Conservation (phyloP, 148 eudicot species). For the Pharnaceum exiguum region DNA sequence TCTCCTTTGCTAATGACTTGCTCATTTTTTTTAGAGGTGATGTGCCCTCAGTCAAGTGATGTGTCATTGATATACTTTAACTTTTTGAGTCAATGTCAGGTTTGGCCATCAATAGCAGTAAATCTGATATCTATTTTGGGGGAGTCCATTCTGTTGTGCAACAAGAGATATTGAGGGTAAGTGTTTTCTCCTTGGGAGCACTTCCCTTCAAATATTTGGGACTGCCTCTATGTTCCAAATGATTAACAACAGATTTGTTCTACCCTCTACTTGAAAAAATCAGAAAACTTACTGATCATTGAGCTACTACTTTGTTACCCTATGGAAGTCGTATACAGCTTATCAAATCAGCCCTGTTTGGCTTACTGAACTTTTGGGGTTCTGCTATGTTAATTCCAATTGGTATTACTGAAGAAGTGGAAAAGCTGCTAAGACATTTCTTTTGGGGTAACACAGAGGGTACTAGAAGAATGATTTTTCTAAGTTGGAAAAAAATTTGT, state of each 20-base stretch:
- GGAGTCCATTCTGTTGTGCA: background rate
- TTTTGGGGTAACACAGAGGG: too few relatives aligned
- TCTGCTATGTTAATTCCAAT: too few relatives aligned
- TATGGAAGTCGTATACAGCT: too few relatives aligned
- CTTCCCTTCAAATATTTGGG: background rate
- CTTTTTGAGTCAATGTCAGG: background rate
- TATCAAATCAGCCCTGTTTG: too few relatives aligned
- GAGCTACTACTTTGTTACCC: too few relatives aligned
- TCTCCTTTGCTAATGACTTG: background rate
- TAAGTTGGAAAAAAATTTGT: too few relatives aligned
- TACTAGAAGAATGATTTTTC: too few relatives aligned
- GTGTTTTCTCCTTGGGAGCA: background rate
- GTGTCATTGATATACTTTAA: background rate
- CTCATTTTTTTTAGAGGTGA: background rate
- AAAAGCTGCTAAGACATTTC: too few relatives aligned
- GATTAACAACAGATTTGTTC: background rate
- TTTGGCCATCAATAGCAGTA: background rate
- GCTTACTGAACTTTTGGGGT: too few relatives aligned
- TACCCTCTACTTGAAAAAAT: background rate
- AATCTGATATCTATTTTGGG: background rate
- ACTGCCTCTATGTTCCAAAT: background rate
- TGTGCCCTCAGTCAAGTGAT: background rate
- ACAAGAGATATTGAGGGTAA: background rate
- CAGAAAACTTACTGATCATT: too few relatives aligned
- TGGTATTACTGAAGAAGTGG: too few relatives aligned